Percentiles rank a stretch among this genome's conserved stretches.
Evolutionary conservation across 2,329 filamentous ascomycete genomes (phyloP).

Genomic region (Dactylellina leptospora): DNA sequence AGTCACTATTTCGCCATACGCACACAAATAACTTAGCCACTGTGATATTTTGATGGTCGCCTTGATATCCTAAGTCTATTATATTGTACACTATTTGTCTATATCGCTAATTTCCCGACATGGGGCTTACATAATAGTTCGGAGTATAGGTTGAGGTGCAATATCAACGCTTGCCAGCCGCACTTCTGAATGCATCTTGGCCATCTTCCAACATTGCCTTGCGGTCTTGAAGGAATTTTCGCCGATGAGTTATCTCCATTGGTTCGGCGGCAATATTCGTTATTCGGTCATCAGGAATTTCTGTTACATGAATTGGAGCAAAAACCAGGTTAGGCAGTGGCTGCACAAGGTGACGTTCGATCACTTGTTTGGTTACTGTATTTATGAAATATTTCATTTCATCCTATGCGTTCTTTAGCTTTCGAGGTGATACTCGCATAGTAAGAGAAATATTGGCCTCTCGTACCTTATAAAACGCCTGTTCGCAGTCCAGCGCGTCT

Average conservation of each 20-base stretch:
- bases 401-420: not conserved
- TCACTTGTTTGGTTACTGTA: conserved; percentile 1
- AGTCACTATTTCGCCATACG: no score
- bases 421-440: not conserved
- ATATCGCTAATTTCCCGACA: no score
- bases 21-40: no score
- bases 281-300: conserved; percentile 3
- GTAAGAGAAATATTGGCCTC: not conserved
- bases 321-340: not conserved
- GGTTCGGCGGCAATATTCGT: conserved; percentile 1
- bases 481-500: conserved; percentile 11
- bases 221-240: conserved; percentile 1
- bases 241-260: not conserved
- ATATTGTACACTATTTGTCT: no score
- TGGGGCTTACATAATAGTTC: no score
- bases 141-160: no score
- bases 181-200: conserved; percentile 2
- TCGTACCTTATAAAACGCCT: conserved; percentile 7
- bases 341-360: conserved; percentile 1
- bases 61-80: no score
- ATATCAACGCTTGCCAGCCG: not conserved
- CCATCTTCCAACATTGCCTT: conserved; percentile 11
- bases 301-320: conserved; percentile 3
- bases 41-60: no score
- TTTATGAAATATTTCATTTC: conserved; percentile 10